Conservation (phyloP, 129 eudicot species). For the Tagetes patula region DNA sequence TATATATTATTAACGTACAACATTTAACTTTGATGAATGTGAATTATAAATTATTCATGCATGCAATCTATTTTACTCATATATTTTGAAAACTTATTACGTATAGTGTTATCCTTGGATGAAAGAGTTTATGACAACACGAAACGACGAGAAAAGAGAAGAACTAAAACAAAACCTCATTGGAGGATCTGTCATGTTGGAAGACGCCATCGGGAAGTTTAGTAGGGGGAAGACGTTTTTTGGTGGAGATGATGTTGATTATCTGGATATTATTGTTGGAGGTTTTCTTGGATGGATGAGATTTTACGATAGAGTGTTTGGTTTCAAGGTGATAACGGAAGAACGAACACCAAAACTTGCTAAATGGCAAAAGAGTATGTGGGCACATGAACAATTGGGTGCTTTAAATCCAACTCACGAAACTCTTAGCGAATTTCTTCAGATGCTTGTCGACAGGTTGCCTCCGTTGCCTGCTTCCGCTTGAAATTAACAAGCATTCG, state of each 20-base stretch:
- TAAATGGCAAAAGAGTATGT: conserved; percentile 36
- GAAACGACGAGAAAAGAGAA: background rate
- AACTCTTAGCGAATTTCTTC: background rate
- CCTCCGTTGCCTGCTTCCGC: background rate
- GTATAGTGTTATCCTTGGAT: background rate
- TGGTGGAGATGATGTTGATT: background rate
- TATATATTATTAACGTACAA: background rate
- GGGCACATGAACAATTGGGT: conserved; percentile 22
- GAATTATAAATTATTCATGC: too few relatives aligned
- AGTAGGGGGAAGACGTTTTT: background rate
- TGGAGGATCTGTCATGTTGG: background rate
- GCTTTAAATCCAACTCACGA: conserved; percentile 7
- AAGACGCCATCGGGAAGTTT: background rate
- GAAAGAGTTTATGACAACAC: background rate
- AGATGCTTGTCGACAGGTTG: background rate
- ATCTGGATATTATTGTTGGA: background rate
- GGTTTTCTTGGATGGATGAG: background rate
- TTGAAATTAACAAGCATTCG: background rate
- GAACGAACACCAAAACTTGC: conserved; percentile 29
- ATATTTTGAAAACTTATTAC: too few relatives aligned
- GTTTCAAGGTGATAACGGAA: conserved; percentile 32
- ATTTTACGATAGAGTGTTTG: background rate
- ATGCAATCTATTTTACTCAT: background rate
- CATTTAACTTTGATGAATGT: background rate
- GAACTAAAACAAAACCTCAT: background rate